A percentile compares a stretch with the other conserved stretches of the same genome.
Evolutionary conservation across 2,329 filamentous ascomycete genomes (phyloP).

Genomic region (Sporothrix brasiliensis): DNA sequence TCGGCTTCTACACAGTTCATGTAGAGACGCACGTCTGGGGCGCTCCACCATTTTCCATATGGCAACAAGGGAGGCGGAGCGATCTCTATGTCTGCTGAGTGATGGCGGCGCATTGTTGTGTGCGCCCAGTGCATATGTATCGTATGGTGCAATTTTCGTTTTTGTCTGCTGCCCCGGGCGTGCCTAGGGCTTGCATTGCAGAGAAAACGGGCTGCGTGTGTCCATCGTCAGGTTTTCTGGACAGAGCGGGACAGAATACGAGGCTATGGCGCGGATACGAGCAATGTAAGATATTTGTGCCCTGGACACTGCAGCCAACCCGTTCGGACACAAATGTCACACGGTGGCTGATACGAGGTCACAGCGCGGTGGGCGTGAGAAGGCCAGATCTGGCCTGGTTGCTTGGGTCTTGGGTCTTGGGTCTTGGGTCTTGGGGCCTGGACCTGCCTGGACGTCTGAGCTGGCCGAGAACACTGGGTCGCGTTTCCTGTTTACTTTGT

Average conservation of each 20-base stretch:
- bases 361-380: not conserved
- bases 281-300: constrained; percentile 20
- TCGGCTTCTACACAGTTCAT: not conserved
- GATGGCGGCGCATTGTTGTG: not conserved
- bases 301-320: not conserved
- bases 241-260: constrained; percentile 22
- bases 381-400: not conserved
- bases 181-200: constrained; percentile 20
- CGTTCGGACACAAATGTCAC: constrained; percentile 6
- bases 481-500: not conserved
- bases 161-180: constrained; percentile 4
- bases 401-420: not conserved
- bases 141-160: not conserved
- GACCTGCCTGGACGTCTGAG: not conserved
- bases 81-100: constrained; percentile 6
- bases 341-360: constrained; percentile 27
- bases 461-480: constrained; percentile 15
- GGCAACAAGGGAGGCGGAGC: constrained; percentile 1
- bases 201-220: constrained; percentile 23
- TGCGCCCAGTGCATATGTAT: not conserved
- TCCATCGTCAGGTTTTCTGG: not conserved
- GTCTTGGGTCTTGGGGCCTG: not conserved
- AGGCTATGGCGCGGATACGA: constrained; percentile 26
- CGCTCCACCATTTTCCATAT: constrained; percentile 6
- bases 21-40: not conserved